Evolutionary conservation across 169 alveolate genomes (phyloP), one percentile per base, ranked within the genome.

Genomic region (Cryptosporidium parvum): DNA sequence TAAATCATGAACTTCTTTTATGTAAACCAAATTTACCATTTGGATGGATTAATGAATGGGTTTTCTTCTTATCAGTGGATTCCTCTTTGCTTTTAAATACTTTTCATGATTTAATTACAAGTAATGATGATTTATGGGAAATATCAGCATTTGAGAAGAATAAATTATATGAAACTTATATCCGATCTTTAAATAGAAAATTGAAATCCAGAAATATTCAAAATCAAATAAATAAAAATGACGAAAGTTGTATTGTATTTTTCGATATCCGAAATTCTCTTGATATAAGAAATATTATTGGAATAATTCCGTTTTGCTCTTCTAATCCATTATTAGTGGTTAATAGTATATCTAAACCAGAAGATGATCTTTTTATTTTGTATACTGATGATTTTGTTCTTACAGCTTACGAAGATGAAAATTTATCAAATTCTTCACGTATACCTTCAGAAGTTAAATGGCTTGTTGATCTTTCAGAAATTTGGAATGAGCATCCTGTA

Each of bases 41-140:
- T 48, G 95, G 95, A 29, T 92, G 95, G 95, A 80, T 91, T 69
- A 91, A 71, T 58, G 86, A 85, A 18, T 84, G 72, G 70, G 45
- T 91, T 16, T 91, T 92, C 73, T 92, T 92, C 71, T 68, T 91
- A 10, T 59, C 48, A 26, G 89, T 80, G 1, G 75, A 65, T 23
- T 80, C 89, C 7, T 26, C 61, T 18, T 65, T 80, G 14, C 42
- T 80, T 21, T 65, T 80, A 48, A 65, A 51, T 23, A 80, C 89
- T 0, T 62, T 80, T 51, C 69, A 80, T 26, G 53, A 80, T 29
- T 26, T 80, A 26, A 80, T 80, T 21, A 48, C 75, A 37, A 80
- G 68, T 31, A 26, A 39, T 42, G 75, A 80, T 6, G 39, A 61
- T 18, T 58, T 59, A 23, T 80, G 89, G 73, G 69, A 80, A 14